These are phyloP conservation scores for Trametes sanguinea DNA, from an alignment of 768 basidiomycete species.

Conservation along the genomic window DNA sequence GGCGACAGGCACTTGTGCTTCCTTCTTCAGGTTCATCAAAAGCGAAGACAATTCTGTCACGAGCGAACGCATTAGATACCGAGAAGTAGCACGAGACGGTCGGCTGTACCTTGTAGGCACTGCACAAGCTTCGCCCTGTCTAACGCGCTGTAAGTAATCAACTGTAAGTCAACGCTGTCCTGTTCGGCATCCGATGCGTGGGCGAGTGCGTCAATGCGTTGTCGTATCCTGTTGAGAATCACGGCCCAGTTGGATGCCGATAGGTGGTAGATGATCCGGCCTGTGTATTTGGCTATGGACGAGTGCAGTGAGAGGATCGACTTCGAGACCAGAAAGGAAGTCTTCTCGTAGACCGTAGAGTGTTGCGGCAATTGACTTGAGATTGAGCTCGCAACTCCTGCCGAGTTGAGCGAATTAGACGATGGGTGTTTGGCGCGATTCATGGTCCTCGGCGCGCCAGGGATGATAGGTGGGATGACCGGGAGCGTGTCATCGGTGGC, in stretches of 20 bases:
- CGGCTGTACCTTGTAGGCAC: slow-evolving; percentile 62
- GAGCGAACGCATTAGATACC: not conserved
- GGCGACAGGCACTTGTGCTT: slow-evolving; percentile 72
- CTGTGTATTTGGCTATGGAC: slow-evolving; percentile 70
- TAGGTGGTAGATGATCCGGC: slow-evolving; percentile 81
- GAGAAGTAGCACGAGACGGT: not conserved
- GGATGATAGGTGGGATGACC: slow-evolving; percentile 23
- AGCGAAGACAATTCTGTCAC: slow-evolving; percentile 75
- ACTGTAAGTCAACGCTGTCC: slow-evolving; percentile 73
- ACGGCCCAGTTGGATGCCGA: slow-evolving; percentile 87
- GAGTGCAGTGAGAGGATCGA: slow-evolving; percentile 48
- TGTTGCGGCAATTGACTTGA: slow-evolving; percentile 22
- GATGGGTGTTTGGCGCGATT: slow-evolving; percentile 24
- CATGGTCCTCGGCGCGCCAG: slow-evolving; percentile 19
- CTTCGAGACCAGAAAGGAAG: slow-evolving; percentile 31
- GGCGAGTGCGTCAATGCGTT: slow-evolving; percentile 69
- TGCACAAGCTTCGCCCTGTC: slow-evolving; percentile 68
- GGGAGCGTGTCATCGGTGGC: slow-evolving; percentile 19
- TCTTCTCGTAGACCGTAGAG: slow-evolving; percentile 31
- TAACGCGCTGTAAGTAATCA: slow-evolving; percentile 78
- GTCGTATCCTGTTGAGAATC: slow-evolving; percentile 68
- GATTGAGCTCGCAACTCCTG: slow-evolving; percentile 10
- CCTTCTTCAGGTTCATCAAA: slow-evolving; percentile 78
- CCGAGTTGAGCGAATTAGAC: slow-evolving; percentile 24
- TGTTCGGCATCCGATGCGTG: slow-evolving; percentile 50